Evolutionary conservation across 495 filamentous ascomycete genomes (phyloP).

Genomic region (Hyaloscypha hepaticicola): DNA sequence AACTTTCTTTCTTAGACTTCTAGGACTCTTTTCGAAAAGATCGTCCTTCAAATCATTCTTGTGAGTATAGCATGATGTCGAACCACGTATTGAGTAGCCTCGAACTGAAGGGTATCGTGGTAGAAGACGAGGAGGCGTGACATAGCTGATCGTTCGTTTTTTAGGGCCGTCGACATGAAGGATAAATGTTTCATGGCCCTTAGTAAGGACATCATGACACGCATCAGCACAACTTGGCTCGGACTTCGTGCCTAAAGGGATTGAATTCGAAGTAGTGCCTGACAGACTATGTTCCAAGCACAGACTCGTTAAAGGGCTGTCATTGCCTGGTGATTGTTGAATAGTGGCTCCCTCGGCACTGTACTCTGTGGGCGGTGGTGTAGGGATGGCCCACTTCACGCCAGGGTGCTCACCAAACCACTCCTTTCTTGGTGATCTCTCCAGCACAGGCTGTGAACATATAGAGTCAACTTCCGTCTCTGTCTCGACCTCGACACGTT

Average conservation of each 20-base stretch:
- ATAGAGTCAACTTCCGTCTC: not conserved
- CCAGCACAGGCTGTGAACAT: not conserved
- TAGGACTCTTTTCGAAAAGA: not conserved
- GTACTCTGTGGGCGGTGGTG: not conserved
- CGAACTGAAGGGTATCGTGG: no score
- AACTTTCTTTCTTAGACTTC: slow-evolving; percentile 19
- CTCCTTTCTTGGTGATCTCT: not conserved
- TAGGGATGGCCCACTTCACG: not conserved
- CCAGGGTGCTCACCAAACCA: not conserved
- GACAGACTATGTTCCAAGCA: not conserved
- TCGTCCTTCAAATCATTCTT: not conserved
- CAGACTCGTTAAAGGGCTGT: not conserved
- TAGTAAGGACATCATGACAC: slow-evolving; percentile 39
- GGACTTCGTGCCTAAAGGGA: not conserved
- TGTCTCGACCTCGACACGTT: not conserved
- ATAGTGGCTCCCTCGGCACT: not conserved
- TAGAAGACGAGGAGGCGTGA: not conserved
- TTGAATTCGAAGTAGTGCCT: not conserved
- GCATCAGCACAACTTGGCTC: not conserved
- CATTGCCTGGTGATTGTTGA: not conserved
- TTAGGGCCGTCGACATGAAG: slow-evolving; percentile 39
- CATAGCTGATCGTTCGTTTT: not conserved
- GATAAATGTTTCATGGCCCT: slow-evolving; percentile 41
- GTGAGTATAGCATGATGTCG: not conserved
- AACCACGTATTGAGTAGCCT: not conserved